phyloP scores from a whole-genome alignment of 2,329 filamentous ascomycete genomes.

The Dactylonectria estremocensis region DNA sequence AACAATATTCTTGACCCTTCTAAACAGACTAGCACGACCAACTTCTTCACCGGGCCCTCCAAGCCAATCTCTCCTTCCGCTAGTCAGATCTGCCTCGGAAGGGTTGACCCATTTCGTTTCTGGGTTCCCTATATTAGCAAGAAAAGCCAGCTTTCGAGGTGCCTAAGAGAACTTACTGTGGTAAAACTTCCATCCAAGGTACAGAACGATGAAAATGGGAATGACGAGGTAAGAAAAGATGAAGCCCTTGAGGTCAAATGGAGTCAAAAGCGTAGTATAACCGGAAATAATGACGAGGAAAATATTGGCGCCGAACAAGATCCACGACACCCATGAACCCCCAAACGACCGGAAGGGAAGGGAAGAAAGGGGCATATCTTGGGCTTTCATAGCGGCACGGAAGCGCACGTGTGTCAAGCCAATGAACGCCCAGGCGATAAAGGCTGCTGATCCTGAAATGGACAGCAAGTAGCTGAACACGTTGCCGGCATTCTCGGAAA shows the following conservation, averaged over 20 bases:
- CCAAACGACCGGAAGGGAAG: slow-evolving; percentile 17
- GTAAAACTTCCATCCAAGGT: slow-evolving; percentile 29
- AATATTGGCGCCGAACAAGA: slow-evolving; percentile 24
- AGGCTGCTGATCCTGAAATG: slow-evolving; percentile 18
- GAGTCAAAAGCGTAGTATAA: slow-evolving; percentile 25
- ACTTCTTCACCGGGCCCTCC: slow-evolving; percentile 19
- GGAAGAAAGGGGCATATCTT: neutral
- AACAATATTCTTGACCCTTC: slow-evolving; percentile 11
- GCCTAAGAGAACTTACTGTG: slow-evolving; percentile 18
- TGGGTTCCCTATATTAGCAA: neutral
- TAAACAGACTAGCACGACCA: neutral
- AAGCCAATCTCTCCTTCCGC: slow-evolving; percentile 29
- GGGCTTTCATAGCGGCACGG: slow-evolving; percentile 15
- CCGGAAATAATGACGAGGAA: slow-evolving; percentile 31
- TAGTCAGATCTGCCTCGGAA: slow-evolving; percentile 22
- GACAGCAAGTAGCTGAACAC: slow-evolving; percentile 29
- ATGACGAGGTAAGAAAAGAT: slow-evolving; percentile 33
- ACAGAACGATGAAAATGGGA: slow-evolving; percentile 27
- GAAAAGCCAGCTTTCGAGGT: neutral
- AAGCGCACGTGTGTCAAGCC: slow-evolving; percentile 15
- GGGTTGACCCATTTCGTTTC: slow-evolving; percentile 29
- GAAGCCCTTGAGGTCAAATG: slow-evolving; percentile 31
- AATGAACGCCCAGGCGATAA: slow-evolving; percentile 24
- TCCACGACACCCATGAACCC: slow-evolving; percentile 28
- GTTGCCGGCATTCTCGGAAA: slow-evolving; percentile 24